Evolutionary conservation across 208 protist genomes (phyloP).

Genomic region (Tritrichomonas musculus): DNA sequence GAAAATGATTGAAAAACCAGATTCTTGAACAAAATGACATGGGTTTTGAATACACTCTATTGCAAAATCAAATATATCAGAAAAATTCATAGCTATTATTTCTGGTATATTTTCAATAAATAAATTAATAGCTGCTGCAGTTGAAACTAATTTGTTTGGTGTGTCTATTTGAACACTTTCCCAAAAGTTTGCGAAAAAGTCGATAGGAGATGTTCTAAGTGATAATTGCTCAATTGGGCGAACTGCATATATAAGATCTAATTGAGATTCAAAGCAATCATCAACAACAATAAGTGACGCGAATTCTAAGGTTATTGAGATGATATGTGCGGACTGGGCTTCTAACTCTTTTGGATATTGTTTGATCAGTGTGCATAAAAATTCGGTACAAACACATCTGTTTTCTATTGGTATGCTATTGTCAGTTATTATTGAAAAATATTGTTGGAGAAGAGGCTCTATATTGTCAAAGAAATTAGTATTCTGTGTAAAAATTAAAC

Average conservation of each 20-base stretch:
- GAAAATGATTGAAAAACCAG: background rate
- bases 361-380: background rate
- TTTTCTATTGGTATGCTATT: background rate
- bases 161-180: background rate
- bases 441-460: background rate
- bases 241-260: background rate
- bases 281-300: background rate
- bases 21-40: background rate
- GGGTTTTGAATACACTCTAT: background rate
- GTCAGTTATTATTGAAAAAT: background rate
- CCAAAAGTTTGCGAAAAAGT: background rate
- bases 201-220: background rate
- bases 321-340: background rate
- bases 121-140: background rate
- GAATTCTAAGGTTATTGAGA: background rate
- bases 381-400: background rate
- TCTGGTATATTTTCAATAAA: background rate
- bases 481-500: background rate
- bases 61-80: background rate
- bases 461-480: background rate
- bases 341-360: background rate
- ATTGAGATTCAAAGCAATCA: background rate
- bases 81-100: background rate
- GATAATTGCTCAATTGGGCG: background rate
- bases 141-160: background rate